Base-by-base conservation (phyloP, 257 asterid species). In the Salvia splendens region DNA sequence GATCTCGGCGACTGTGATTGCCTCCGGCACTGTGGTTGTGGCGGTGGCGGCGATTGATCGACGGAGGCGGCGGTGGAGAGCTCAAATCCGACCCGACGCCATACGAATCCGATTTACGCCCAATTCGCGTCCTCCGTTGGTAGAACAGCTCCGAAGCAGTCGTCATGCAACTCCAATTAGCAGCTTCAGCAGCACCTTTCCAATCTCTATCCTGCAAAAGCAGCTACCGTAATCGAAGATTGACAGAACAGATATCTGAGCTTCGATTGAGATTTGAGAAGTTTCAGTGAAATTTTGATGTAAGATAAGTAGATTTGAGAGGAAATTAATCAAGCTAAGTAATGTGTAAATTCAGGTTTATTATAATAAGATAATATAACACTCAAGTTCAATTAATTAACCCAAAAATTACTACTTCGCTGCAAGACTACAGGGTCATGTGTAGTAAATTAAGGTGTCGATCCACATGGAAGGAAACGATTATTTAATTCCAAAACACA, bases 71-170 rank as follows among this genome's bases (percentile, higher is more conserved):
- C 65, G 68, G 79, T 12, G 76, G 73, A 46, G 77, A 73, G 58
- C 47, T 80, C 71, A 47, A 79, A 55, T 74, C 83, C 80, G 74
- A 68, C 15, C 68, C 80, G 58, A 46, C 50, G 12, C 63, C 79
- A 4, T 58, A 2, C 0, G 74, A 65, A 36, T 75, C 83, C 63
- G 83, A 67, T 57, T 57, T 73, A 65, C 97, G 91, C 73, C 97
- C 95, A 64, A 69, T 64, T 43, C 97, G 97, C 47, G 85, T 78
- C 77, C 96, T 81, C 80, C 97, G 80, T 40, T 63, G 83, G 81
- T 75, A 72, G 73, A 92, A 92, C 54, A 92, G 78, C 84, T 83
- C 96, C 78, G 93, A 83, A 36, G 89, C 92, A 73, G 89, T 89
- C 93, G 98, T 85, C 98, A 89, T 92, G 69, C 94, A 85, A 72